Base-by-base conservation (phyloP, 345 rosid genomes). In the Melastoma malabathricum region DNA sequence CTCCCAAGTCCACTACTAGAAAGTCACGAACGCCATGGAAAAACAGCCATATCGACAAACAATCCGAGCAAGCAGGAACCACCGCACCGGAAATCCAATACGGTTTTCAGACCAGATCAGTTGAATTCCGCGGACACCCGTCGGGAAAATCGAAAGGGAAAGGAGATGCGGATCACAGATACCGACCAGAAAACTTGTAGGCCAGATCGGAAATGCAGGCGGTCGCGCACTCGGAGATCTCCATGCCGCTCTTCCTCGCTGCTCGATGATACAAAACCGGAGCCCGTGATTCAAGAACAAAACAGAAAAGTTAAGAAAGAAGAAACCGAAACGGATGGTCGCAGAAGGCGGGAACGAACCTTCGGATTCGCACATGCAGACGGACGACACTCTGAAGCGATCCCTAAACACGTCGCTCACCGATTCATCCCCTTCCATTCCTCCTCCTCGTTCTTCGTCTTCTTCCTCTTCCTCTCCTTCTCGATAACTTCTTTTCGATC, bases 171-270 rank as follows among this genome's bases (percentile, higher is more conserved):
- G 20, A 47, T 22, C 15, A 5, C 17, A 29, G 19, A n/a, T 27
- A 16, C 13, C 31, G 10, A 84, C 97, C 95, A 39, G 92, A 59
- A 51, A 75, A 89, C 64, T 75, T 84, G 67, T 79, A 80, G 44
- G 94, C 77, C 69, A 86, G 69, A 69, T 86, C 96, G 22, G 88
- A 62, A 18, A 86, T 51, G 68, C 84, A 81, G 51, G 90, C 78
- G 0, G 76, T 71, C n/a, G 83, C 71, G 2, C 88, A 72, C 64
- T 67, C 81, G 4, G 72, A 63, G 53, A 83, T 68, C 15, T 83
- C 94, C 86, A 83, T 69, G 25, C 76, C 77, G 16, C 39, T 72
- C 50, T 56, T 72, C 74, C 67, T 79, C 19, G 89, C 92, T 82
- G 92, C 63, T 45, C 38, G 15, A 58, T 57, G 38, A 31, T 31